Percentiles rank a stretch among this genome's conserved stretches.
Conservation (phyloP, 2,329 filamentous ascomycete species). For the Penicillium corylophilum region DNA sequence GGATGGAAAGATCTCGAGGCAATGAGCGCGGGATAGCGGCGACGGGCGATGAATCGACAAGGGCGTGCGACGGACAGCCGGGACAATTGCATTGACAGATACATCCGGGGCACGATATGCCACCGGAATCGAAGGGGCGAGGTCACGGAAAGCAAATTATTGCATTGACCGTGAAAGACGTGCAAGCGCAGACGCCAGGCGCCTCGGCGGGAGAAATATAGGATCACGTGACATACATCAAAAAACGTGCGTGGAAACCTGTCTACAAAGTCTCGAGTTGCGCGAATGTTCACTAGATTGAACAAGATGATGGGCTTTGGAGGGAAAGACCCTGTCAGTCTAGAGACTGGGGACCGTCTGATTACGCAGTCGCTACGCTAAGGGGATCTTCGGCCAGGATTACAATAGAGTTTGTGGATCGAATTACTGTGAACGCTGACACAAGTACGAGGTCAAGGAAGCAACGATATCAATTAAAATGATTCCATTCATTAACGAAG, state of each 20-base stretch:
- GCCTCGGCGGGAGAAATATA: constrained; percentile 14
- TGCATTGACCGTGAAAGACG: constrained; percentile 9
- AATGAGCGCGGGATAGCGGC: constrained; percentile 32
- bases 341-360: neutral
- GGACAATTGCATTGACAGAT: constrained; percentile 40
- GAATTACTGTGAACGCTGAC: constrained; percentile 1
- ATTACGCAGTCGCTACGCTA: neutral
- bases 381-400: constrained; percentile 17
- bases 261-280: neutral
- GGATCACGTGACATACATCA: constrained; percentile 17
- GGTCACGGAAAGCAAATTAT: constrained; percentile 9
- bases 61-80: constrained; percentile 36
- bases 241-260: neutral
- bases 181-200: neutral
- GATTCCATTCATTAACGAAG: neutral
- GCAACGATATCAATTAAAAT: neutral
- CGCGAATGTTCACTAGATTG: neutral
- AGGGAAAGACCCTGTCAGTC: no score
- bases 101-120: constrained; percentile 32
- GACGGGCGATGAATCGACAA: constrained; percentile 39
- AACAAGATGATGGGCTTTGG: neutral
- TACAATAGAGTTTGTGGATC: constrained; percentile 13
- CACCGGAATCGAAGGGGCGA: constrained; percentile 23
- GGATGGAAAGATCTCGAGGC: constrained; percentile 34
- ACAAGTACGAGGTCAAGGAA: neutral